Evolutionary conservation across 1,284 basidiomycete genomes (phyloP), one percentile per base, ranked within the genome.

Genomic region (Ustilago curta): DNA sequence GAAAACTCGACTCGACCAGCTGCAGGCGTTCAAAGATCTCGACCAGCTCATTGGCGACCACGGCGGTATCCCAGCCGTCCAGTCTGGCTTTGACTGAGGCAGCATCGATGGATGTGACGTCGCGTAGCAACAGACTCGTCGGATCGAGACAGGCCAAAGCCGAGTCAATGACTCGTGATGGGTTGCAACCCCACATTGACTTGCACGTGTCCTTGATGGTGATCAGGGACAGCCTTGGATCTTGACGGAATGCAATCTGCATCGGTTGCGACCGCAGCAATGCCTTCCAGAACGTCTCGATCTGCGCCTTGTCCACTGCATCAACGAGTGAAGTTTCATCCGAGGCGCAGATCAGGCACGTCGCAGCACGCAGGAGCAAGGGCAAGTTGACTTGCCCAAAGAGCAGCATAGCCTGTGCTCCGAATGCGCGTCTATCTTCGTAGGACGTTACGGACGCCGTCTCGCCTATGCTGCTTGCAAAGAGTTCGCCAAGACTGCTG

Each of bases 1-100:
- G 70, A 37, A 74, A 71, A 44, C 69, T 76, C 8, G 69, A 59
- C 49, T 76, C 73, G 39, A 68, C 65, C 14, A 62, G 45, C 61
- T 71, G 69, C 35, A 76, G 59, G 2, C 69, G 59, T 31, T 72
- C 73, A 44, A 76, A 69, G 54, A 72, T 71, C 47, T 71, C 69
- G 40, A 71, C 69, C 0, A 76, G 65, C 47, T 76, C 73, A 39
- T 43, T 68, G 32, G 69, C 65, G n/a, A 69, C 59, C 39, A 68
- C 57, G 16, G 55, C 60, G 0, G 73, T 60, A 27, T 76, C 51
- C 73, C 73, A 76, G 6, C 55, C 69, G 35, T 76, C 59, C 7
- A 76, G 58, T 27, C 73, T 50, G 11, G 52, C 57, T 45, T 59
- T 55, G 29, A 75, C 54, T 1, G 63, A 54, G 2, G 54, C 43